Percentiles rank a stretch among this genome's conserved stretches.
Evolutionary conservation across 768 basidiomycete genomes (phyloP).

Genomic region (Amanita inopinata): DNA sequence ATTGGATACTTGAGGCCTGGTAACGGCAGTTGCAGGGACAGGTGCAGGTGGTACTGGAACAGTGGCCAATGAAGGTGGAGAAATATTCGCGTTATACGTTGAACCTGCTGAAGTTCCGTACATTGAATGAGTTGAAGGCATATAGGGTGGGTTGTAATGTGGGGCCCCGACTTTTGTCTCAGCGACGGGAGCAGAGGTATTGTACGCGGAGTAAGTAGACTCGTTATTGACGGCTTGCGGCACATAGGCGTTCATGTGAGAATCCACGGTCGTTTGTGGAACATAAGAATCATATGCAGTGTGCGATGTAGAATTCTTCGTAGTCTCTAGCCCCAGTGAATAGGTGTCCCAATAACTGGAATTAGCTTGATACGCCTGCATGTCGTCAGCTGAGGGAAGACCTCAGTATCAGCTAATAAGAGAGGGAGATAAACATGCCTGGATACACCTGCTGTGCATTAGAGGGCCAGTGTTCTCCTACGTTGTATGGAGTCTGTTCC

Average conservation of each 20-base stretch:
- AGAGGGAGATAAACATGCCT: background rate
- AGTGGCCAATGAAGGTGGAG: constrained; percentile 10
- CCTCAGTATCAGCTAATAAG: background rate
- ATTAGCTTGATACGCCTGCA: background rate
- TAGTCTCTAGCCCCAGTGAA: constrained; percentile 3
- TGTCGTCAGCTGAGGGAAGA: background rate
- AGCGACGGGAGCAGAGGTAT: background rate
- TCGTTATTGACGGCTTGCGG: constrained; percentile 3
- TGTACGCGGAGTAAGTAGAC: constrained; percentile 7
- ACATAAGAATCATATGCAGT: constrained; percentile 14
- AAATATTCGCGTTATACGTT: constrained; percentile 1
- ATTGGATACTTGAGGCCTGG: constrained; percentile 54
- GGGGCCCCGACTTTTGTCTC: background rate
- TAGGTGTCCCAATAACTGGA: constrained; percentile 9
- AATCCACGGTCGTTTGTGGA: constrained; percentile 7
- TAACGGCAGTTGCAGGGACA: constrained; percentile 33
- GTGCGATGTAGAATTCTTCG: constrained; percentile 7
- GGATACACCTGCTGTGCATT: background rate
- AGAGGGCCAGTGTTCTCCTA: background rate
- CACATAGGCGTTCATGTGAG: constrained; percentile 6
- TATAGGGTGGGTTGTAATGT: background rate
- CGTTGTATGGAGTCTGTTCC: background rate
- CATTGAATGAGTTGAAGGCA: background rate
- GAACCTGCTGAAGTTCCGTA: background rate
- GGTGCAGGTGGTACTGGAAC: constrained; percentile 24